These are phyloP conservation scores for Petunia hybrid DNA, from an alignment of 305 asterid species.

Conservation along the genomic window DNA sequence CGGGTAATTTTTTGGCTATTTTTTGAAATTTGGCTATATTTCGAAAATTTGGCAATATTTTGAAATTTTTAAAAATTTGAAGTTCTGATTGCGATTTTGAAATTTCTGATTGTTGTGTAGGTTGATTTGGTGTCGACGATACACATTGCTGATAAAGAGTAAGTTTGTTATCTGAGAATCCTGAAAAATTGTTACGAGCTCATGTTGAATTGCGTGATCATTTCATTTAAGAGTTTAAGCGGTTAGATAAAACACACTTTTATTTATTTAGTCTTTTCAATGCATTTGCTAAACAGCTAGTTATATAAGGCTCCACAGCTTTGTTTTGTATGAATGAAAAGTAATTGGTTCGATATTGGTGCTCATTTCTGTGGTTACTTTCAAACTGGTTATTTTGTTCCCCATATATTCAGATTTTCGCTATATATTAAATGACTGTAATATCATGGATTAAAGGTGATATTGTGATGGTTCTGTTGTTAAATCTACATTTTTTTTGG, in stretches of 20 bases:
- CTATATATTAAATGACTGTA: not conserved
- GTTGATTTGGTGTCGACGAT: constrained; percentile 98
- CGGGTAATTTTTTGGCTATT: constrained; percentile 49
- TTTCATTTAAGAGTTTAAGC: too few species aligned
- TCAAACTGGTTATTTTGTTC: not conserved
- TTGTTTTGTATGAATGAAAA: not conserved
- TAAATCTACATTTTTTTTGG: not conserved
- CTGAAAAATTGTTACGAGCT: not conserved
- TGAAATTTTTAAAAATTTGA: too few species aligned
- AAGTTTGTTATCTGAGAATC: constrained; percentile 41
- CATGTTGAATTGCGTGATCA: too few species aligned
- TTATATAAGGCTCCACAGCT: not conserved
- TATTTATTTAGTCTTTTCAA: too few species aligned
- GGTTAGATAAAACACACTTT: too few species aligned
- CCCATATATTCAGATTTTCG: not conserved
- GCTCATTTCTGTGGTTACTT: not conserved
- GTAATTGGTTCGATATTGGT: constrained; percentile 4
- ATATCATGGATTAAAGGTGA: not conserved
- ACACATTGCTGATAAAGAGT: constrained; percentile 98
- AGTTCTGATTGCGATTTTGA: constrained; percentile 28
- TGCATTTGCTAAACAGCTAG: not conserved
- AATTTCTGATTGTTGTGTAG: constrained; percentile 47
- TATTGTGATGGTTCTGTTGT: not conserved
- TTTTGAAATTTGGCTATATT: too few species aligned
- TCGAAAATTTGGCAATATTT: not conserved